Conservation (phyloP, 2,329 filamentous ascomycete genomes). For the Dothideomycetes sp. region DNA sequence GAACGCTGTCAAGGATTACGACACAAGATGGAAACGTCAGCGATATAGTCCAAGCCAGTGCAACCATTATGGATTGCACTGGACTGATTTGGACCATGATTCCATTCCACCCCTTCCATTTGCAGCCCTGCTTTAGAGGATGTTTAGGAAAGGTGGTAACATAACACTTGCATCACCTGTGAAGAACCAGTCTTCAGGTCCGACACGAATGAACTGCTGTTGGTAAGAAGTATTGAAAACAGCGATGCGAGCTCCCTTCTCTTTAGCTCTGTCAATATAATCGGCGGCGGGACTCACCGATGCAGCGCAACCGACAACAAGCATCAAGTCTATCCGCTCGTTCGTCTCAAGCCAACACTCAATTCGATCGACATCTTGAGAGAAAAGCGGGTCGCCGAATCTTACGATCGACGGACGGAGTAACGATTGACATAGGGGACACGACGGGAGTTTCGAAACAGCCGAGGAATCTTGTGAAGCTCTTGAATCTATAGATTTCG, state of each 20-base stretch:
- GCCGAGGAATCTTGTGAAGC: neutral
- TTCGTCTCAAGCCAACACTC: neutral
- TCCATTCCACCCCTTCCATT: too few relatives aligned
- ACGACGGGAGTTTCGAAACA: neutral
- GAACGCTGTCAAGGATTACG: too few relatives aligned
- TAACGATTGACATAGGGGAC: neutral
- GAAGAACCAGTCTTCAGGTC: neutral
- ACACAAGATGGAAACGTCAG: too few relatives aligned
- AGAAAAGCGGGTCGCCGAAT: constrained; percentile 2
- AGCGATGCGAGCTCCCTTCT: neutral
- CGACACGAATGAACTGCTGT: neutral
- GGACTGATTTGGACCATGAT: too few relatives aligned
- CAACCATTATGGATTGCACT: too few relatives aligned
- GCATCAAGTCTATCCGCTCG: neutral
- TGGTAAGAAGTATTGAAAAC: constrained; percentile 2
- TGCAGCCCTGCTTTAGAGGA: too few relatives aligned
- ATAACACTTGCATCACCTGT: neutral
- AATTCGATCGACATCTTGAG: neutral
- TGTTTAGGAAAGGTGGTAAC: too few relatives aligned
- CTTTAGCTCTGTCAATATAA: neutral
- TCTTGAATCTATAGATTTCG: too few relatives aligned
- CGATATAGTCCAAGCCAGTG: too few relatives aligned
- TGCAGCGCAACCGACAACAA: constrained; percentile 1
- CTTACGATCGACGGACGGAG: constrained; percentile 2
- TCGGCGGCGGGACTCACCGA: neutral